Evolutionary conservation across 495 filamentous ascomycete genomes (phyloP).

Genomic region (Thermothielavioides terrestris): DNA sequence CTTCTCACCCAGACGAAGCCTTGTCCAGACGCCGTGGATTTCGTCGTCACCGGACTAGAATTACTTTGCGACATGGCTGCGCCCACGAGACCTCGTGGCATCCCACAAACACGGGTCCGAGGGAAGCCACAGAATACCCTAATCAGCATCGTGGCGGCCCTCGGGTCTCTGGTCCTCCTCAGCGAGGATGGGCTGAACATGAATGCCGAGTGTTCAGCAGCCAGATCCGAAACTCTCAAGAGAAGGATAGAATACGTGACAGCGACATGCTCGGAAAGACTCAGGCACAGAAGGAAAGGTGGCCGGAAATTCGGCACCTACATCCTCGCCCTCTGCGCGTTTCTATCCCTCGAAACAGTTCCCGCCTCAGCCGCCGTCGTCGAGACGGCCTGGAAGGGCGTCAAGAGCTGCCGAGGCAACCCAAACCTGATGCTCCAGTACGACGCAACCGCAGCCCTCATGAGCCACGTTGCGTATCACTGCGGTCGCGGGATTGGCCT

Average conservation of each 20-base stretch:
- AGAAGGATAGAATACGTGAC: conserved; percentile 18
- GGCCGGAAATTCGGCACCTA: conserved; percentile 20
- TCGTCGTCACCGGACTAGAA: conserved; percentile 27
- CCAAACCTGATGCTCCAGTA: conserved; percentile 12
- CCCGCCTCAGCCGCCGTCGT: neutral
- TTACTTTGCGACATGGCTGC: conserved; percentile 25
- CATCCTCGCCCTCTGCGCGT: conserved; percentile 20
- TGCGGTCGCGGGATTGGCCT: conserved; percentile 14
- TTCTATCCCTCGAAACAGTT: conserved; percentile 12
- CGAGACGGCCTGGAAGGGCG: conserved; percentile 14
- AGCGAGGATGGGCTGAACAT: conserved; percentile 8
- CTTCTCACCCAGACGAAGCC: conserved; percentile 20
- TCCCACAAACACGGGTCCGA: conserved; percentile 8
- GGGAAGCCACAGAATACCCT: conserved; percentile 13
- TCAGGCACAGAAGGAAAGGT: conserved; percentile 4
- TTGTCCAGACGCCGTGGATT: conserved; percentile 28
- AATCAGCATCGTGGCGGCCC: conserved; percentile 9
- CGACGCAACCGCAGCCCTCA: conserved; percentile 18
- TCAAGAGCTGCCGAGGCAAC: conserved; percentile 1
- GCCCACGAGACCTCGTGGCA: conserved; percentile 2
- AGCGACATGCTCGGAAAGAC: conserved; percentile 3
- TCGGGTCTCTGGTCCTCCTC: conserved; percentile 16
- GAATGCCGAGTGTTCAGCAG: neutral
- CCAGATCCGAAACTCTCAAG: conserved; percentile 1
- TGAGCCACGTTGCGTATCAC: conserved; percentile 17